phyloP scores from a whole-genome alignment of 176 grass and related monocot species.

The Saccharum officinarum region DNA sequence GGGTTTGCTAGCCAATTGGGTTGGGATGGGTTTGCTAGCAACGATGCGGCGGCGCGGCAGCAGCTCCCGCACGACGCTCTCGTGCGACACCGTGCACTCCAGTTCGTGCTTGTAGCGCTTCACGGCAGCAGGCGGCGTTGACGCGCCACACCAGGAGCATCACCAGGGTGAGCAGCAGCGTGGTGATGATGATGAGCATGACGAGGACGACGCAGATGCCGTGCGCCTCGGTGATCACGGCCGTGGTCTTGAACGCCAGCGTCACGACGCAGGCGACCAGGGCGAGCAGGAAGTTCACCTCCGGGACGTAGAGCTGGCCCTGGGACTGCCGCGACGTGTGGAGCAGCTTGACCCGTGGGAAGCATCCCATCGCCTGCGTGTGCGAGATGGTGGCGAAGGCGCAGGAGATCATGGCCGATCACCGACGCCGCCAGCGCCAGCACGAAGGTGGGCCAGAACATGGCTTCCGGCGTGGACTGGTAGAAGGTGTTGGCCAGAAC shows the following conservation, averaged over 20 bases:
- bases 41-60: too few species aligned
- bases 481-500: slow-evolving; percentile 45
- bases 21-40: too few species aligned
- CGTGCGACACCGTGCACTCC: too few species aligned
- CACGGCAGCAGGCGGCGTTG: slow-evolving; percentile 26
- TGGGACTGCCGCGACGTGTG: slow-evolving; percentile 60
- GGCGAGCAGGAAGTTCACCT: slow-evolving; percentile 55
- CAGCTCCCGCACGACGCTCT: too few species aligned
- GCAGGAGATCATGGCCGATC: slow-evolving; percentile 68
- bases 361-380: slow-evolving; percentile 59
- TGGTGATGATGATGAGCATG: slow-evolving; percentile 52
- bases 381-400: slow-evolving; percentile 67
- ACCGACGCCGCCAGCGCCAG: slow-evolving; percentile 55
- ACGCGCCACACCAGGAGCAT: slow-evolving; percentile 57
- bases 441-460: neutral
- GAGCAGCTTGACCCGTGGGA: slow-evolving; percentile 58
- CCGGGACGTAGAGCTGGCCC: slow-evolving; percentile 73
- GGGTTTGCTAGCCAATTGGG: too few species aligned
- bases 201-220: slow-evolving; percentile 74
- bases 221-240: slow-evolving; percentile 63
- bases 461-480: slow-evolving; percentile 4
- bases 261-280: slow-evolving; percentile 48
- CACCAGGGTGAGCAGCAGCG: slow-evolving; percentile 49
- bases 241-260: slow-evolving; percentile 33
- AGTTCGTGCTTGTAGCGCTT: too few species aligned